Percentiles rank a stretch among this genome's conserved stretches.
These are phyloP conservation scores for Diaporthe caulivora DNA, from an alignment of 2,329 filamentous ascomycete genomes.

Conservation along the genomic window DNA sequence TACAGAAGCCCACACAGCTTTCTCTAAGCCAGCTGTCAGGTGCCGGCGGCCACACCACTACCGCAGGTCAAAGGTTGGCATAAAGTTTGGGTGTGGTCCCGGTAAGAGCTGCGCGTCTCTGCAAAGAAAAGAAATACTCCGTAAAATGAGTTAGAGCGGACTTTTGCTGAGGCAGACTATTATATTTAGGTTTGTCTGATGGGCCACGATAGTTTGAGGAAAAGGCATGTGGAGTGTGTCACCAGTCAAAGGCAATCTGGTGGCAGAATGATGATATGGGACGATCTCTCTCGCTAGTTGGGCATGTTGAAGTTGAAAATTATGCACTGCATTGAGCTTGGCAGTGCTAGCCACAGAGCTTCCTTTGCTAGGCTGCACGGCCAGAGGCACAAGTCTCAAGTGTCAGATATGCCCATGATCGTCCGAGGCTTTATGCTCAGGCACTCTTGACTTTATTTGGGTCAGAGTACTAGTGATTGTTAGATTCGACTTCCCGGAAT, in stretches of 20 bases:
- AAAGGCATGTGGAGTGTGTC: slow-evolving; percentile 5
- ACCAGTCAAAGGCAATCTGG: not conserved
- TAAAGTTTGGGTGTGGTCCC: not conserved
- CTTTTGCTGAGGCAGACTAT: not conserved
- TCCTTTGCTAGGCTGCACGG: not conserved
- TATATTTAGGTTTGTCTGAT: slow-evolving; percentile 6
- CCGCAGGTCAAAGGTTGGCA: not conserved
- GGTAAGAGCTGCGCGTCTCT: not conserved
- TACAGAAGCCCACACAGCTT: too few species aligned
- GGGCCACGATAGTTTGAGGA: not conserved
- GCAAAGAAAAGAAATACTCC: too few species aligned
- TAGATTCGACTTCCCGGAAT: not conserved
- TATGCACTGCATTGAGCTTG: slow-evolving; percentile 12
- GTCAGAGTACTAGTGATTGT: not conserved
- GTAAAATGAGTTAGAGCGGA: not conserved
- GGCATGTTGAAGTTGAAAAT: not conserved
- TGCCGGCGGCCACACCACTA: not conserved
- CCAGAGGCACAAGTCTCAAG: not conserved
- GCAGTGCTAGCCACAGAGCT: not conserved
- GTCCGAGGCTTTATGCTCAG: not conserved
- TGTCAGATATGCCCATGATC: slow-evolving; percentile 16
- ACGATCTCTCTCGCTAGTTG: not conserved
- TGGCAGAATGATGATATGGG: not conserved
- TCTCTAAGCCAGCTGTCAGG: not conserved
- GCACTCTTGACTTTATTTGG: not conserved